Evolutionary conservation across 768 basidiomycete species (phyloP).

Genomic region (Tricholoma matsutake): DNA sequence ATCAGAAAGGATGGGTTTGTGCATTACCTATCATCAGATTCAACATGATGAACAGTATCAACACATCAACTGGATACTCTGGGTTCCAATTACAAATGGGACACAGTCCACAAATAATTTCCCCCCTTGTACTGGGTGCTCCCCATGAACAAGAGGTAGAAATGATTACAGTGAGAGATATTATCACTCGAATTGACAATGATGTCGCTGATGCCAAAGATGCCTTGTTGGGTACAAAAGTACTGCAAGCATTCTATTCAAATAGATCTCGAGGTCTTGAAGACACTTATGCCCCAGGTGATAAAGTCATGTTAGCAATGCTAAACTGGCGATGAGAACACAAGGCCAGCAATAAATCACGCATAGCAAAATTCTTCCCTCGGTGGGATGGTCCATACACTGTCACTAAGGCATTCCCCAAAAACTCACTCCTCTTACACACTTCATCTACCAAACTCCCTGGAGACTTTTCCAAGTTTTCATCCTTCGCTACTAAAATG

Average conservation of each 20-base stretch:
- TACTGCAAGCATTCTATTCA: not conserved
- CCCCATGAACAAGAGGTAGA: too few species aligned
- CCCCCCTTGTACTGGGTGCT: too few species aligned
- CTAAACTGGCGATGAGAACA: constrained; percentile 20
- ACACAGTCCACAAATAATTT: too few species aligned
- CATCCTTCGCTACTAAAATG: constrained; percentile 13
- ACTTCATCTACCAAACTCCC: constrained; percentile 15
- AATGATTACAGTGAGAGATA: too few species aligned
- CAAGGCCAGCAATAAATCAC: constrained; percentile 14
- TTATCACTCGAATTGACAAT: constrained; percentile 6
- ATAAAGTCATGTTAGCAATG: constrained; percentile 29
- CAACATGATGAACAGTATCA: too few species aligned
- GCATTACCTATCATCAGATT: too few species aligned
- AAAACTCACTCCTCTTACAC: constrained; percentile 18
- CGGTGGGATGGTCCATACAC: constrained; percentile 26
- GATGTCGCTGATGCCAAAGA: constrained; percentile 8
- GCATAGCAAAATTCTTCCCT: constrained; percentile 15
- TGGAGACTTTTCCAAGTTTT: constrained; percentile 27
- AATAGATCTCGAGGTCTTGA: not conserved
- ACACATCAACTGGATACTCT: too few species aligned
- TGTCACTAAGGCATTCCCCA: constrained; percentile 14
- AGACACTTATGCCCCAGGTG: too few species aligned
- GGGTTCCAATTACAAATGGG: too few species aligned
- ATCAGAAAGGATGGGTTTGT: too few species aligned
- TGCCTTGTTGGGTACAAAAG: constrained; percentile 10